Conservation (phyloP, 2,329 filamentous ascomycete species). For the Hypoxylon sp. region DNA sequence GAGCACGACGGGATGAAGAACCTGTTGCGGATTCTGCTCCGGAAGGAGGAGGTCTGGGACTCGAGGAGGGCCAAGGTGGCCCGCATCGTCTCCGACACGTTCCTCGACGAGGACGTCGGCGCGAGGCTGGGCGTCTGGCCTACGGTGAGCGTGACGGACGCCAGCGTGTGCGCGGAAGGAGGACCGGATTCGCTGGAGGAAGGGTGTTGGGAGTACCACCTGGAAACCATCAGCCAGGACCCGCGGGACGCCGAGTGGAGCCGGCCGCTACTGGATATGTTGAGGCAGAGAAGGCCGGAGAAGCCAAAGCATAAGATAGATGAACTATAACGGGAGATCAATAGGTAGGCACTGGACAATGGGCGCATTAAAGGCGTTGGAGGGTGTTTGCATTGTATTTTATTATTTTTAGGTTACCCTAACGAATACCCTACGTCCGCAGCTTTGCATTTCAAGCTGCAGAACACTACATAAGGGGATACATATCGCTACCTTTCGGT, state of each 20-base stretch:
- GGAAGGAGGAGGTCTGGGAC: slow-evolving; percentile 62
- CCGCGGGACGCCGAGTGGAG: slow-evolving; percentile 58
- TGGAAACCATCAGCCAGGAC: slow-evolving; percentile 47
- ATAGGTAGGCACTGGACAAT: neutral
- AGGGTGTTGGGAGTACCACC: slow-evolving; percentile 71
- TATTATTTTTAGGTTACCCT: slow-evolving; percentile 28
- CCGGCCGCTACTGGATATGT: slow-evolving; percentile 45
- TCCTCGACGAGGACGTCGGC: slow-evolving; percentile 75
- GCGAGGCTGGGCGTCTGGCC: slow-evolving; percentile 70
- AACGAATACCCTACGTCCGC: slow-evolving; percentile 32
- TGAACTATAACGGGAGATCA: slow-evolving; percentile 26
- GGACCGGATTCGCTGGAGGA: slow-evolving; percentile 55
- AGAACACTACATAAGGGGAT: slow-evolving; percentile 28
- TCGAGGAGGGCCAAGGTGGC: slow-evolving; percentile 66
- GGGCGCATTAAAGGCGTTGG: slow-evolving; percentile 22
- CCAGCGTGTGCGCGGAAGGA: slow-evolving; percentile 54
- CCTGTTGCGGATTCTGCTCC: slow-evolving; percentile 65
- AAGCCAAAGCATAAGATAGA: slow-evolving; percentile 21
- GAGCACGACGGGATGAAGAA: slow-evolving; percentile 64
- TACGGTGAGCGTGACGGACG: slow-evolving; percentile 50
- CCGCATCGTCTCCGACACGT: slow-evolving; percentile 72
- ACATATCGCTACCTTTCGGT: neutral
- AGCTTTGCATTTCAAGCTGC: slow-evolving; percentile 15
- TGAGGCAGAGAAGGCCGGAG: slow-evolving; percentile 35
- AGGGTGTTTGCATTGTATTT: slow-evolving; percentile 10